Percentiles rank a stretch among this genome's conserved stretches.
These are phyloP conservation scores for Trichomonas vaginalis DNA, from an alignment of 208 protist species.

Conservation along the genomic window DNA sequence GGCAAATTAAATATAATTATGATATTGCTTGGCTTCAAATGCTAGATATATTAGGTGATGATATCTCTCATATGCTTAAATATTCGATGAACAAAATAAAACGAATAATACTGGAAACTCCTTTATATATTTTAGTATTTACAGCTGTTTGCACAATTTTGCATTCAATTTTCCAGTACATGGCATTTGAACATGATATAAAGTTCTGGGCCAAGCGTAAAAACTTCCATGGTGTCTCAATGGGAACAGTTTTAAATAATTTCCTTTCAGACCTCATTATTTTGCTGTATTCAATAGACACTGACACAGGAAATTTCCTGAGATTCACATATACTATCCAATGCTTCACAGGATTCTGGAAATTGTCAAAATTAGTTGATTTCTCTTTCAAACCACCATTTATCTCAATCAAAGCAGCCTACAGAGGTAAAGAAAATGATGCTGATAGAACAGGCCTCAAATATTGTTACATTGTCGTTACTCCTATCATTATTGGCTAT, in stretches of 20 bases:
- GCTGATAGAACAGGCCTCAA: conserved; percentile 55
- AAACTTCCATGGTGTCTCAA: conserved; percentile 75
- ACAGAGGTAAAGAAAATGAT: background rate
- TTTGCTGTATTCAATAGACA: conserved; percentile 88
- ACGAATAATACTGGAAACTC: conserved; percentile 78
- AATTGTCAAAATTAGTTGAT: conserved; percentile 63
- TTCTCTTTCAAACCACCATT: background rate
- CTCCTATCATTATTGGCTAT: conserved; percentile 58
- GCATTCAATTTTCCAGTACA: conserved; percentile 77
- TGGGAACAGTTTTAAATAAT: conserved; percentile 74
- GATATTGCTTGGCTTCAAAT: background rate
- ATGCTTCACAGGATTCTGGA: conserved; percentile 80
- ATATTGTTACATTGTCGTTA: conserved; percentile 69
- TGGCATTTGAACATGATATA: conserved; percentile 92
- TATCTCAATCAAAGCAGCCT: conserved; percentile 8
- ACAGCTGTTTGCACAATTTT: conserved; percentile 76
- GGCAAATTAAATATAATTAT: background rate
- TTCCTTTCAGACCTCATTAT: conserved; percentile 70
- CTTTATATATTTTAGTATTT: conserved; percentile 66
- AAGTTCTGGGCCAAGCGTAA: conserved; percentile 56
- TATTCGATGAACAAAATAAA: conserved; percentile 22
- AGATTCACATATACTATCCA: conserved; percentile 44
- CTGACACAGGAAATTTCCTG: conserved; percentile 72
- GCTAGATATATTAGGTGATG: background rate
- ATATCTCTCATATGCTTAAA: background rate